Evolutionary conservation across 2,329 filamentous ascomycete species (phyloP).

Genomic region (Penicillium janthinellum): DNA sequence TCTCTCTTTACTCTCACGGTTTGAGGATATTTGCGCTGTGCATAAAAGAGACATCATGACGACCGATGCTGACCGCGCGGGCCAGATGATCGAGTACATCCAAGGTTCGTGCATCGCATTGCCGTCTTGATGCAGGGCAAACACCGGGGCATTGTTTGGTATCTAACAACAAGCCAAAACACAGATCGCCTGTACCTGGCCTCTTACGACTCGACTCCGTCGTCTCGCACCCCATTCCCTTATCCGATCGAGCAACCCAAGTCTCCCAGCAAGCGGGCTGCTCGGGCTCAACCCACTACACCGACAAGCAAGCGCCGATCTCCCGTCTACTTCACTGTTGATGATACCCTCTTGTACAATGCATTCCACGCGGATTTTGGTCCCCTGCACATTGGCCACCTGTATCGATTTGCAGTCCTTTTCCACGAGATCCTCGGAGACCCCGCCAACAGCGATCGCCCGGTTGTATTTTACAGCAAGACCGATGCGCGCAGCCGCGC

Average conservation of each 20-base stretch:
- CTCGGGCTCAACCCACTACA: slow-evolving; percentile 61
- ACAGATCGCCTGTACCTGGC: slow-evolving; percentile 92
- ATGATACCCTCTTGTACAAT: slow-evolving; percentile 92
- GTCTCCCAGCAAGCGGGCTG: slow-evolving; percentile 69
- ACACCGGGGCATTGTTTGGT: background rate
- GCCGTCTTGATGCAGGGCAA: slow-evolving; percentile 38
- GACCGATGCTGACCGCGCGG: slow-evolving; percentile 64
- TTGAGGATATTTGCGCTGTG: background rate
- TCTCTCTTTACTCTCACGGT: slow-evolving; percentile 5
- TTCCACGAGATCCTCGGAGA: slow-evolving; percentile 94
- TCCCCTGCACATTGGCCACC: slow-evolving; percentile 92
- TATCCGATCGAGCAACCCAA: slow-evolving; percentile 64
- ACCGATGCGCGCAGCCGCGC: slow-evolving; percentile 84
- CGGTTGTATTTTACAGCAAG: slow-evolving; percentile 94
- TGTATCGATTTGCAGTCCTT: slow-evolving; percentile 94
- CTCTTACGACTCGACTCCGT: slow-evolving; percentile 82
- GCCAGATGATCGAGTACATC: slow-evolving; percentile 94
- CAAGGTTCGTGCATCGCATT: slow-evolving; percentile 66
- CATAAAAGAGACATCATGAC: slow-evolving; percentile 45
- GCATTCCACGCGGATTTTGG: slow-evolving; percentile 99
- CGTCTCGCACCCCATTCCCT: slow-evolving; percentile 80
- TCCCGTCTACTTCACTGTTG: slow-evolving; percentile 94
- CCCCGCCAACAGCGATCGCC: slow-evolving; percentile 83
- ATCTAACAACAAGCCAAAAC: slow-evolving; percentile 19
- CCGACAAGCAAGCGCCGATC: slow-evolving; percentile 56